phyloP scores from a whole-genome alignment of 768 basidiomycete genomes.

The Rickenella mellea region DNA sequence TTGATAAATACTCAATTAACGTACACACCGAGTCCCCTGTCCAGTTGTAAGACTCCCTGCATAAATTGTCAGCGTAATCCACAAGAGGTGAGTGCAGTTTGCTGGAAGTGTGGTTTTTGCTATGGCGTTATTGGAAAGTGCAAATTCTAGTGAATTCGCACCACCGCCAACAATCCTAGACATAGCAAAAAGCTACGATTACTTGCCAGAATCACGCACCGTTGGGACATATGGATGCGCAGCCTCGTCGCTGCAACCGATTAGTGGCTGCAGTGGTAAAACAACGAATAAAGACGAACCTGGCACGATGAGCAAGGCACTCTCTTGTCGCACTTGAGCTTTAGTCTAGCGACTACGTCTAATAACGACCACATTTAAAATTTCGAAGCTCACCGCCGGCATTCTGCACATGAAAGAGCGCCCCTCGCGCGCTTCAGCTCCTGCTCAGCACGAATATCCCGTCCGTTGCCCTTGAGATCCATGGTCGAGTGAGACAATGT shows the following conservation, averaged over 20 bases:
- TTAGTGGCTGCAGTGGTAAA: slow-evolving; percentile 1
- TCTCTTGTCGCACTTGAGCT: slow-evolving; percentile 79
- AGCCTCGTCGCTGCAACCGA: slow-evolving; percentile 63
- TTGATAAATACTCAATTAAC: not conserved
- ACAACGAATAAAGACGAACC: not conserved
- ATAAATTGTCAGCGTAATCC: slow-evolving; percentile 7
- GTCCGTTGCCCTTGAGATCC: no score
- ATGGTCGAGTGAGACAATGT: no score
- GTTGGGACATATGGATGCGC: slow-evolving; percentile 63
- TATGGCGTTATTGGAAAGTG: no score
- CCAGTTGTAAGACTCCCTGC: slow-evolving; percentile 68
- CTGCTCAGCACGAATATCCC: no score
- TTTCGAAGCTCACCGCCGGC: slow-evolving; percentile 6
- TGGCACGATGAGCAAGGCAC: slow-evolving; percentile 73
- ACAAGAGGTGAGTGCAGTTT: no score
- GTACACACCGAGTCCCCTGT: slow-evolving; percentile 54
- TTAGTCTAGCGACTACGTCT: slow-evolving; percentile 31
- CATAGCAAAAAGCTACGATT: no score
- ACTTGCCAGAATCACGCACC: no score
- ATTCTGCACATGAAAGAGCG: slow-evolving; percentile 12
- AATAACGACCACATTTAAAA: not conserved
- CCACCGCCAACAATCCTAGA: not conserved
- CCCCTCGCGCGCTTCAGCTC: slow-evolving; percentile 15
- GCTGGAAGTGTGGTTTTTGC: no score
- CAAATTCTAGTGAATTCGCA: slow-evolving; percentile 6